phyloP scores from a whole-genome alignment of 2,329 filamentous ascomycete genomes.

The Penicillium capsulatum region DNA sequence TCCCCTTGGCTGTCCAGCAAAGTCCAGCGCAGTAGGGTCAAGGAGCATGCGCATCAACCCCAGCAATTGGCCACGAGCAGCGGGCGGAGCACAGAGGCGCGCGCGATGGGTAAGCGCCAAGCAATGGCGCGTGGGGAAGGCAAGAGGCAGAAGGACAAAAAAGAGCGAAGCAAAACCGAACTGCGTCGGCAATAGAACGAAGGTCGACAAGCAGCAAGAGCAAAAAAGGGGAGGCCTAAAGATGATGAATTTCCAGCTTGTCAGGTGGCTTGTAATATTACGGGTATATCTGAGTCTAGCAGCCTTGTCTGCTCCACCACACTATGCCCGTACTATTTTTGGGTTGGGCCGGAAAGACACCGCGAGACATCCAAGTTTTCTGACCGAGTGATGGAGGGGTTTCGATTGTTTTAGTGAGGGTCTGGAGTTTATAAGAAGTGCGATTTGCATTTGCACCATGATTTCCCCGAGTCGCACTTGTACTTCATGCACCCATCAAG shows the following conservation, averaged over 20 bases:
- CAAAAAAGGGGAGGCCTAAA: slow-evolving; percentile 7
- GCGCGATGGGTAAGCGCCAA: slow-evolving; percentile 22
- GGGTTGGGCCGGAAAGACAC: slow-evolving; percentile 4
- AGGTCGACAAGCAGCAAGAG: neutral
- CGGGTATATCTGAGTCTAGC: slow-evolving; percentile 12
- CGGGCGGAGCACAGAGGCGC: neutral
- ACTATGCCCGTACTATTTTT: slow-evolving; percentile 23
- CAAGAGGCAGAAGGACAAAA: slow-evolving; percentile 1
- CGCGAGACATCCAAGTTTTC: too few species aligned
- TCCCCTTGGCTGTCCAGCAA: too few species aligned
- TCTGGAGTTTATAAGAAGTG: too few species aligned
- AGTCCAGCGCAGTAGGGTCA: too few species aligned
- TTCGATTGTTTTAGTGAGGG: too few species aligned
- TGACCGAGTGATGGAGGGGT: too few species aligned
- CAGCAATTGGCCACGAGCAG: too few species aligned
- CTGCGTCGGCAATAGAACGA: slow-evolving; percentile 1
- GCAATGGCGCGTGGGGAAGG: neutral
- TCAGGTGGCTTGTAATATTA: slow-evolving; percentile 27
- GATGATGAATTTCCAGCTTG: slow-evolving; percentile 19
- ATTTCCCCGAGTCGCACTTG: neutral
- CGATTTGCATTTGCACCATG: too few species aligned
- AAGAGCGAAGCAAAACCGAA: neutral
- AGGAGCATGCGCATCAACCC: too few species aligned
- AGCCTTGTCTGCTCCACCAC: slow-evolving; percentile 14
- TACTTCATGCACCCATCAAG: neutral